These are phyloP conservation scores for Apiospora rasikravindrae DNA, from an alignment of 2,329 filamentous ascomycete species.

Conservation along the genomic window DNA sequence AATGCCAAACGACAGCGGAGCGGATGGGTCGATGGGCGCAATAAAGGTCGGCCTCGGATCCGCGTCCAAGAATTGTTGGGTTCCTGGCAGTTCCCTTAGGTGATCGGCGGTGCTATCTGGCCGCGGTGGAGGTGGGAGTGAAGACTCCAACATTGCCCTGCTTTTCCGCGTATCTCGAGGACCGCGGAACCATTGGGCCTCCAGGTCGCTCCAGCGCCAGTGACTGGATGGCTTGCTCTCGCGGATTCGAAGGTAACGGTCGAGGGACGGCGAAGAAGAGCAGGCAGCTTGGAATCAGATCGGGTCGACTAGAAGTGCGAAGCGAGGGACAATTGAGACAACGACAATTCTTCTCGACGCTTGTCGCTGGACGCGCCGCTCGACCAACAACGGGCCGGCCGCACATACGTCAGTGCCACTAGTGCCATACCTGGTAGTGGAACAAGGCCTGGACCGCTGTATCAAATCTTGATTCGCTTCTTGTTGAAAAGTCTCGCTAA, in stretches of 20 bases:
- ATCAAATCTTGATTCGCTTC: slow-evolving; percentile 1
- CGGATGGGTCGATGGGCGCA: slow-evolving; percentile 16
- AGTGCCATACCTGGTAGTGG: slow-evolving; percentile 3
- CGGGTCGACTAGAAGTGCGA: not conserved
- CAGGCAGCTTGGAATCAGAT: not conserved
- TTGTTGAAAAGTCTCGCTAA: not conserved
- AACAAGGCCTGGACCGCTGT: slow-evolving; percentile 5
- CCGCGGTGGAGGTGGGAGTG: slow-evolving; percentile 5
- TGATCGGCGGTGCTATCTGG: not conserved
- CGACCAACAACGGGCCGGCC: slow-evolving; percentile 11
- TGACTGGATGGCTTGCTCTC: not conserved
- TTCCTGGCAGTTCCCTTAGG: slow-evolving; percentile 8
- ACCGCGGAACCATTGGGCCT: slow-evolving; percentile 9
- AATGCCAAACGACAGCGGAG: slow-evolving; percentile 15
- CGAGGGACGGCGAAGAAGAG: not conserved
- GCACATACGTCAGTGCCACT: slow-evolving; percentile 14
- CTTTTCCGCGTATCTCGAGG: slow-evolving; percentile 8
- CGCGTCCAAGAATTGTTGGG: slow-evolving; percentile 20
- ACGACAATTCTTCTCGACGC: not conserved
- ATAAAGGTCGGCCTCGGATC: slow-evolving; percentile 23
- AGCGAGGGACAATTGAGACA: not conserved
- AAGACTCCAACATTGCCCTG: slow-evolving; percentile 14
- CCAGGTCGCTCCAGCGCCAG: slow-evolving; percentile 12
- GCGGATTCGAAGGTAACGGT: not conserved
- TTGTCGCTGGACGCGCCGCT: not conserved